Conservation (phyloP, 495 filamentous ascomycete species). For the Venustampulla echinocandica region DNA sequence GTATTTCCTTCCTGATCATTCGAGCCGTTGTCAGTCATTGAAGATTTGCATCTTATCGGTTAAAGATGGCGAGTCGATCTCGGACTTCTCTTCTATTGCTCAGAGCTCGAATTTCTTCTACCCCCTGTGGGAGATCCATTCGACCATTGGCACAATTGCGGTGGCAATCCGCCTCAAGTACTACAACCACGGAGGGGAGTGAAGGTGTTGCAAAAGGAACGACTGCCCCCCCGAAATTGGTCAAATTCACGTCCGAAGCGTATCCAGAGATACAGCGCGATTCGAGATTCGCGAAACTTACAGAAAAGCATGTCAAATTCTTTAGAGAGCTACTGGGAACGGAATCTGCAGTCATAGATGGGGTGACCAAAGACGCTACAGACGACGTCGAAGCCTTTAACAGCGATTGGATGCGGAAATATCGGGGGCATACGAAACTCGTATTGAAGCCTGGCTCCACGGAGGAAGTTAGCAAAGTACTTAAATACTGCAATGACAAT, state of each 20-base stretch:
- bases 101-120: slow-evolving; percentile 8
- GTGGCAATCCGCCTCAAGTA: slow-evolving; percentile 29
- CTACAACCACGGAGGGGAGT: slow-evolving; percentile 32
- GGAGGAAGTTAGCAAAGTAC: slow-evolving; percentile 75
- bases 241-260: slow-evolving; percentile 71
- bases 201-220: slow-evolving; percentile 25
- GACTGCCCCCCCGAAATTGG: slow-evolving; percentile 37
- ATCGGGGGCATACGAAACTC: slow-evolving; percentile 78
- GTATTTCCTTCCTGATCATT: not conserved
- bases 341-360: slow-evolving; percentile 74
- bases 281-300: slow-evolving; percentile 60
- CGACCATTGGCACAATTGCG: slow-evolving; percentile 19
- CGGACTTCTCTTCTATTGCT: slow-evolving; percentile 14
- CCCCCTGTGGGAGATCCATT: slow-evolving; percentile 1
- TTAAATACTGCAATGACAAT: slow-evolving; percentile 89
- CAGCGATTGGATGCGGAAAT: slow-evolving; percentile 98
- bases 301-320: slow-evolving; percentile 64
- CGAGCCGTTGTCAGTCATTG: not conserved
- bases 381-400: slow-evolving; percentile 91
- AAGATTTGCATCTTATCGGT: not conserved
- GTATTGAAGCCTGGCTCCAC: slow-evolving; percentile 78
- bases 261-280: slow-evolving; percentile 81
- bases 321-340: slow-evolving; percentile 70
- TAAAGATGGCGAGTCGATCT: slow-evolving; percentile 21
- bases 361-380: slow-evolving; percentile 57